Percentiles rank a stretch among this genome's conserved stretches.
Conservation (phyloP, 1,139 yeast genomes). For the Debaryomyces subglobosus region DNA sequence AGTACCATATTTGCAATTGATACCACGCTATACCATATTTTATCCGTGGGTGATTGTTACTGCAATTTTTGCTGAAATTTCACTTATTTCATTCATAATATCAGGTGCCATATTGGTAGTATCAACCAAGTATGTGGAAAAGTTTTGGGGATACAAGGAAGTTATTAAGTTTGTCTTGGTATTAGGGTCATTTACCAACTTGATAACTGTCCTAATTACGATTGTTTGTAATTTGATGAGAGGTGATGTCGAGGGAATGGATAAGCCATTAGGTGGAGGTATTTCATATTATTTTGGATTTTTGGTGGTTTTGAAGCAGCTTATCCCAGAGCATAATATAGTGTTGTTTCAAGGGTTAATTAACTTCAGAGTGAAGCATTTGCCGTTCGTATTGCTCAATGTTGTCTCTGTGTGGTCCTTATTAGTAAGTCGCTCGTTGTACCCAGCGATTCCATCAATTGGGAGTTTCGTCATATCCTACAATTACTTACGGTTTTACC, state of each 20-base stretch:
- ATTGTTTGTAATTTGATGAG: constrained; percentile 43
- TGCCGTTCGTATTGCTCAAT: constrained; percentile 64
- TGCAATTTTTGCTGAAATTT: constrained; percentile 71
- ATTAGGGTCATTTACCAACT: constrained; percentile 62
- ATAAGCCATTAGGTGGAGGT: constrained; percentile 68
- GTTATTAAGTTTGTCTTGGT: constrained; percentile 60
- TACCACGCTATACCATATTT: constrained; percentile 61
- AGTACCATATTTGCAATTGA: constrained; percentile 68
- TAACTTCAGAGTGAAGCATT: constrained; percentile 70
- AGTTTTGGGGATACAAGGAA: constrained; percentile 63
- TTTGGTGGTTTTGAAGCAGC: constrained; percentile 83
- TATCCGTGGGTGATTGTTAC: constrained; percentile 81
- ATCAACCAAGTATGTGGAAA: constrained; percentile 55
- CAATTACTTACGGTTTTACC: constrained; percentile 77
- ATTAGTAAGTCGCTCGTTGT: constrained; percentile 36
- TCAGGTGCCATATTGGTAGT: constrained; percentile 54
- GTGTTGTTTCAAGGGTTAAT: constrained; percentile 64
- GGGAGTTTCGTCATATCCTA: constrained; percentile 72
- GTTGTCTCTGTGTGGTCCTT: constrained; percentile 50
- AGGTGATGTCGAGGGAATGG: constrained; percentile 42
- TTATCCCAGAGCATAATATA: constrained; percentile 85
- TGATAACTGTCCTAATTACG: constrained; percentile 47
- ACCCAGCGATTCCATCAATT: constrained; percentile 68
- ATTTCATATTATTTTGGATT: constrained; percentile 73
- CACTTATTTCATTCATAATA: constrained; percentile 51